A percentile compares a stretch with the other conserved stretches of the same genome.
Conservation (phyloP, 371 early-diverging fungal species). For the Umbelopsis sp. region DNA sequence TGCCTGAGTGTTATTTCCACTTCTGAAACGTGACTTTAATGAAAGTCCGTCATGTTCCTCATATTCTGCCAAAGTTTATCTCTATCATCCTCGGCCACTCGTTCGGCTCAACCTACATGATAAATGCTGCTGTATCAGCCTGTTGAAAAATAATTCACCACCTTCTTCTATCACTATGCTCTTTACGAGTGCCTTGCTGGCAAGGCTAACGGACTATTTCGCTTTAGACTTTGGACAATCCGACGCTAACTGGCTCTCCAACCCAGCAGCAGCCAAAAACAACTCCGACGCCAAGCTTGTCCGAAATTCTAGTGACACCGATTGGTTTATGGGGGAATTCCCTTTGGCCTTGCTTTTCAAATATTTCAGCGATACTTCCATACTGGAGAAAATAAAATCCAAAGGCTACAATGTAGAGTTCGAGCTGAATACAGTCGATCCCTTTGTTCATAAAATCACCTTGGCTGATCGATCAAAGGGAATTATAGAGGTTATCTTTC, state of each 20-base stretch:
- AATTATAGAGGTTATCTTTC: not conserved
- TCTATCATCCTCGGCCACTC: not conserved
- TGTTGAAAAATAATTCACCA: no score
- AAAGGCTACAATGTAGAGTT: slow-evolving; percentile 8
- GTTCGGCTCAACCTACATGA: not conserved
- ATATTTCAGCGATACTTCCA: not conserved
- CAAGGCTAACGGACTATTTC: slow-evolving; percentile 2
- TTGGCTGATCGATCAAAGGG: not conserved
- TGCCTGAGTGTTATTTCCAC: not conserved
- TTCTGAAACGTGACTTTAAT: not conserved
- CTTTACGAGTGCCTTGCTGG: not conserved
- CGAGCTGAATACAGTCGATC: not conserved
- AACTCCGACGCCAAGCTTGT: slow-evolving; percentile 1
- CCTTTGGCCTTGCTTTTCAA: not conserved
- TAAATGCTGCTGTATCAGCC: not conserved
- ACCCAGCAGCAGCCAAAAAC: not conserved
- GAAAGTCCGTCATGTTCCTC: not conserved
- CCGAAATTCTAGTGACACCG: slow-evolving; percentile 4
- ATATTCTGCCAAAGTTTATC: not conserved
- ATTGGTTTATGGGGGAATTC: not conserved
- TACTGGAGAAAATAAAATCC: not conserved
- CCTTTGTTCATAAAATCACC: slow-evolving; percentile 11
- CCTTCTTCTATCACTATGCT: not conserved
- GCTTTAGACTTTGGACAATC: not conserved
- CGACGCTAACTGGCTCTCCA: slow-evolving; percentile 9